Evolutionary conservation across 257 asterid species (phyloP).

Genomic region (Anisodus tanguticus): DNA sequence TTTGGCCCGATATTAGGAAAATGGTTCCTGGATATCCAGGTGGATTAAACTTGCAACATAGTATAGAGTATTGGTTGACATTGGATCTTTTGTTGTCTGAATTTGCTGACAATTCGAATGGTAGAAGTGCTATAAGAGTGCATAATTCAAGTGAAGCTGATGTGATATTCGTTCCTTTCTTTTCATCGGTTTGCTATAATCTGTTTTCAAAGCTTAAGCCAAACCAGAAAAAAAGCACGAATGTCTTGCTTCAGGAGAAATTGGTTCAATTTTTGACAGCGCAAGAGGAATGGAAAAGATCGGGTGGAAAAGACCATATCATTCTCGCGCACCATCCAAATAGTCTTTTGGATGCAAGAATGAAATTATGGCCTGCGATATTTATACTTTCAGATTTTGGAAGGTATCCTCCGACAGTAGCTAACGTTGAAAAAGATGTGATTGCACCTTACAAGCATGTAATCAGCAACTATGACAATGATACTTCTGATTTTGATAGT

Average conservation of each 20-base stretch:
- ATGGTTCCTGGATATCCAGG: slow-evolving; percentile 82
- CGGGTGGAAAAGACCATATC: slow-evolving; percentile 79
- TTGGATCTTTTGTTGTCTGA: slow-evolving; percentile 81
- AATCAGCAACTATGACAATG: slow-evolving; percentile 55
- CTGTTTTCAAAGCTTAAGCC: slow-evolving; percentile 63
- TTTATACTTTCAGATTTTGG: slow-evolving; percentile 87
- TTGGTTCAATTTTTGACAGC: slow-evolving; percentile 64
- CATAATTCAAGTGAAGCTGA: slow-evolving; percentile 85
- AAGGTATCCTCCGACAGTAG: slow-evolving; percentile 85
- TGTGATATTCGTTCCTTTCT: slow-evolving; percentile 86
- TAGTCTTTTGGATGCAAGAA: slow-evolving; percentile 79
- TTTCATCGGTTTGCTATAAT: slow-evolving; percentile 80
- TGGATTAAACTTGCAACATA: slow-evolving; percentile 91
- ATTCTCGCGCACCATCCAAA: slow-evolving; percentile 95
- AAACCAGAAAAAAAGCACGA: slow-evolving; percentile 51
- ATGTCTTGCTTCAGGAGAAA: slow-evolving; percentile 66
- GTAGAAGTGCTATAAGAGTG: slow-evolving; percentile 66
- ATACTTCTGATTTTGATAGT: slow-evolving; percentile 64
- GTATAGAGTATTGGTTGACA: slow-evolving; percentile 93
- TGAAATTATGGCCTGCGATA: slow-evolving; percentile 88
- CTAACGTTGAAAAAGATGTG: slow-evolving; percentile 84
- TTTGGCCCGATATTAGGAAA: slow-evolving; percentile 77
- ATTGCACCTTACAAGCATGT: slow-evolving; percentile 94
- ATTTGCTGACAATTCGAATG: slow-evolving; percentile 38
- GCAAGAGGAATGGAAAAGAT: slow-evolving; percentile 80